A percentile compares a stretch with the other conserved stretches of the same genome.
phyloP scores from a whole-genome alignment of 1,139 yeast genomes.

The Yamadazyma dushanensis region DNA sequence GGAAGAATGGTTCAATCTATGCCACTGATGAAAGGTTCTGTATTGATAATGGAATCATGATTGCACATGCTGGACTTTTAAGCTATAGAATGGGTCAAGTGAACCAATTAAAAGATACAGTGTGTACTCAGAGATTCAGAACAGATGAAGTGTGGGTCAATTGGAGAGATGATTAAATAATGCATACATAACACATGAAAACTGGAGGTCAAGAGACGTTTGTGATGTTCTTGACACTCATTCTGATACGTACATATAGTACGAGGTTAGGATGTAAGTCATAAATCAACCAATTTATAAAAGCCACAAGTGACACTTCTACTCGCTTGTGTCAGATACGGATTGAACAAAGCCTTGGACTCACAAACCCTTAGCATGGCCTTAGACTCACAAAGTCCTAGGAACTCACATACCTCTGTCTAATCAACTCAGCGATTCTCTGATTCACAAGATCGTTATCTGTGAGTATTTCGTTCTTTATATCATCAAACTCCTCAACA shows the following conservation, averaged over 20 bases:
- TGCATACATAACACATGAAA: conserved; percentile 2
- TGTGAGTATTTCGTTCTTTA: conserved; percentile 8
- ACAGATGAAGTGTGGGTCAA: conserved; percentile 91
- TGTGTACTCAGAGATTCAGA: conserved; percentile 89
- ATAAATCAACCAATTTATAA: conserved; percentile 23
- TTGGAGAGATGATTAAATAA: conserved; percentile 66
- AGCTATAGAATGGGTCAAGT: conserved; percentile 83
- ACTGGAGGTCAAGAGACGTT: background rate
- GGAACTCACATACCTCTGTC: conserved; percentile 1
- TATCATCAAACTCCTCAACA: background rate
- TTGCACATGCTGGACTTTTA: conserved; percentile 94
- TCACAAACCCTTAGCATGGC: too few relatives aligned
- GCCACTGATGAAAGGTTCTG: conserved; percentile 98
- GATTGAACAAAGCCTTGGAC: too few relatives aligned
- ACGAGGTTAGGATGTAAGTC: conserved; percentile 16
- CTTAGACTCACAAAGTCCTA: too few relatives aligned
- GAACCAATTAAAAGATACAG: conserved; percentile 62
- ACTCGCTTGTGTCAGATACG: conserved; percentile 35
- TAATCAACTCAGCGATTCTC: conserved; percentile 7
- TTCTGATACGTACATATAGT: conserved; percentile 5
- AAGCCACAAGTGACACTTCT: conserved; percentile 17
- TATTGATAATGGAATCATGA: conserved; percentile 97
- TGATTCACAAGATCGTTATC: conserved; percentile 13
- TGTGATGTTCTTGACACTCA: conserved; percentile 6
- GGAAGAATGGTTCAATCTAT: conserved; percentile 75